Evolutionary conservation across 352 stramenopile species (phyloP), one percentile per base, ranked within the genome.

Genomic region (Phytophthora pseudosyringae): DNA sequence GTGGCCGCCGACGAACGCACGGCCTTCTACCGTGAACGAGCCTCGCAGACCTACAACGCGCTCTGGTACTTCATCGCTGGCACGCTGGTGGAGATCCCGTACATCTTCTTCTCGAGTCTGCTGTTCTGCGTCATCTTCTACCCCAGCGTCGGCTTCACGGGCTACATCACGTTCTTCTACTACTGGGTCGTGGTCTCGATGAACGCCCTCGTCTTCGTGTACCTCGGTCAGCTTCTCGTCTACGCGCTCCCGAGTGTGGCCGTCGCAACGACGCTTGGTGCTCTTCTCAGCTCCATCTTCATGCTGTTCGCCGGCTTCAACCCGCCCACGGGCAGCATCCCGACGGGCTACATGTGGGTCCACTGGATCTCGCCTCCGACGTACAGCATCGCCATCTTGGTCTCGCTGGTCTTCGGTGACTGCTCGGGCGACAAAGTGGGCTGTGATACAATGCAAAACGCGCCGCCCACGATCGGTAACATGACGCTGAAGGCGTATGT

Each of bases 1-100:
- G 55, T 70, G 0, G 54, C 62, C 21, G 47, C 62, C 4, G 55
- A 65, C n/a, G 62, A 69, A 38, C 53, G 61, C 5, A 59, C 61
- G 5, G 73, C 73, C 79, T 33, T 96, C 67, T 98, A 98, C 83
- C 80, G 93, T 9, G 94, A 98, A 69, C 90, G 95, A 32, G 84
- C 89, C 6, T 84, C 86, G 11, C 48, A 90, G 41, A 97, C 94
- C 45, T 98, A 98, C 59, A 76, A 85, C 32, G 63, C 81, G 18
- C 53, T 73, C 7, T 80, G 85, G 49, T 92, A 97, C 56, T 78
- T 77, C 39, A 28, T 94, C 2, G 76, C 85, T 15, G 85, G 83
- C 33, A 91, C 83, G 4, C 21, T 65, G 10, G 62, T 56, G 16
- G 55, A 69, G 78, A 69, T 69, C 45, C 61, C 63, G 41, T 66